These are phyloP conservation scores for Fraxinus platypoda DNA, from an alignment of 305 asterid genomes.

Conservation along the genomic window DNA sequence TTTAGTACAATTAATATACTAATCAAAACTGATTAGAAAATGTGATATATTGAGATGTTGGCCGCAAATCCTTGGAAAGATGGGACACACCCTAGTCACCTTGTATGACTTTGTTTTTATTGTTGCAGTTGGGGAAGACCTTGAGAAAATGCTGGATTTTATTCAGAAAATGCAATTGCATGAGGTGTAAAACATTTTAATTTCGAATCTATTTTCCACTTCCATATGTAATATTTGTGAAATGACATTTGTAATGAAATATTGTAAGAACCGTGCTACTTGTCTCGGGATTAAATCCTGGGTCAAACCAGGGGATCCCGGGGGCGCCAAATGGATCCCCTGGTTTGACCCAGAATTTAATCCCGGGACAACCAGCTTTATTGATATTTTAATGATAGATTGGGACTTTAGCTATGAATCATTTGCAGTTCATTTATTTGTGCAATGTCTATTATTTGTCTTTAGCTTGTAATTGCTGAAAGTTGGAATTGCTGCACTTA, in stretches of 20 bases:
- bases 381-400: neutral
- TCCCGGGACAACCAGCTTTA: no score
- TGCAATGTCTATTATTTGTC: neutral
- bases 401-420: neutral
- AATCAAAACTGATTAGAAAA: no score
- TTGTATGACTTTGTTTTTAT: neutral
- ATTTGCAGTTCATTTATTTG: neutral
- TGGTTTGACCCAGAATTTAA: no score
- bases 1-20: no score
- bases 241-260: neutral
- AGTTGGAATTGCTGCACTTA: no score
- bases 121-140: slow-evolving; percentile 20
- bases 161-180: neutral
- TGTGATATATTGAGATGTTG: neutral
- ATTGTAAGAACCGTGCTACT: no score
- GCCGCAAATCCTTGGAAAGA: neutral
- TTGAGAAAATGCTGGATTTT: slow-evolving; percentile 2
- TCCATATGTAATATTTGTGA: neutral
- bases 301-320: no score
- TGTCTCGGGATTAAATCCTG: no score
- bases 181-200: neutral
- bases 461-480: neutral
- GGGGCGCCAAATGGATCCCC: no score
- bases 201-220: neutral
- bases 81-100: no score